A percentile compares a stretch with the other conserved stretches of the same genome.
Conservation (phyloP, 768 basidiomycete species). For the Xerocomellus intermedius region DNA sequence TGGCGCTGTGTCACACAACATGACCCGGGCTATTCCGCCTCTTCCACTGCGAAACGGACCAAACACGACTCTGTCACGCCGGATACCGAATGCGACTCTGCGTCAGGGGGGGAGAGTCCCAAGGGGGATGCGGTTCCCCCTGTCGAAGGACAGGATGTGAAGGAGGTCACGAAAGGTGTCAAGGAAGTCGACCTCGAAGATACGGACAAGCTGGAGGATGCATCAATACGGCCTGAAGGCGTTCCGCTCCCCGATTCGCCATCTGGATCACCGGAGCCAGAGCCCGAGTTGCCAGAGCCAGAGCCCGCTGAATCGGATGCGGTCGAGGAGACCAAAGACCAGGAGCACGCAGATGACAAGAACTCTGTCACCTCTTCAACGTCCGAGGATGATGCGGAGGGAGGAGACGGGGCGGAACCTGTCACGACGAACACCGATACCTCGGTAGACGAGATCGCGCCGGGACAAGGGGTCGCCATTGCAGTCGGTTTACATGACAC, state of each 20-base stretch:
- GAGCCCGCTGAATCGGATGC: background rate
- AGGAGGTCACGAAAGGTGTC: conserved; percentile 70
- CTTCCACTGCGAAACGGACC: conserved; percentile 36
- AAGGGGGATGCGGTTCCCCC: conserved; percentile 11
- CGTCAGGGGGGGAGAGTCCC: conserved; percentile 14
- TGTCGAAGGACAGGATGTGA: conserved; percentile 49
- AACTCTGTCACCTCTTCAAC: conserved; percentile 28
- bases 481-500: conserved; percentile 6
- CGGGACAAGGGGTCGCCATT: conserved; percentile 1
- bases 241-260: conserved; percentile 42
- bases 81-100: conserved; percentile 27
- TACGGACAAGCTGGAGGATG: conserved; percentile 11
- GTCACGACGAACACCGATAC: background rate
- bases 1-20: no score
- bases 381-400: conserved; percentile 3
- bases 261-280: conserved; percentile 22
- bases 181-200: conserved; percentile 64
- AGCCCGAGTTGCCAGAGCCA: conserved; percentile 6
- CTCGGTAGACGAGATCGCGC: conserved; percentile 5
- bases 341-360: conserved; percentile 12
- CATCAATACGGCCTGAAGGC: conserved; percentile 28
- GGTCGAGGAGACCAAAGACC: conserved; percentile 8
- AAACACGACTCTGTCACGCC: conserved; percentile 24
- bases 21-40: conserved; percentile 34
- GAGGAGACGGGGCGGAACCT: conserved; percentile 4